Conservation (phyloP, 306 rosid genomes). For the Cucumis melo region DNA sequence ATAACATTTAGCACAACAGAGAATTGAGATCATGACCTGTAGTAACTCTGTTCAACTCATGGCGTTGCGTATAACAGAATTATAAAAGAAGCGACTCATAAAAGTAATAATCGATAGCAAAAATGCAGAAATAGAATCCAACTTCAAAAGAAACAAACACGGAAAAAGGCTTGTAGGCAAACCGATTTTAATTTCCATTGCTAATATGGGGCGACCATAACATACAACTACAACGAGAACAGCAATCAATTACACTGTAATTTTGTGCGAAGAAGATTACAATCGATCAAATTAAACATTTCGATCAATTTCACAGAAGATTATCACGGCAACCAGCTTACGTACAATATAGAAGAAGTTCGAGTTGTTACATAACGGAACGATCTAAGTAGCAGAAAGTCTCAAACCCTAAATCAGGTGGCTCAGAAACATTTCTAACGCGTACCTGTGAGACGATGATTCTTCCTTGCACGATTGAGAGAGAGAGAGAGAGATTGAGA, state of each 20-base stretch:
- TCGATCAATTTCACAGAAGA: not conserved
- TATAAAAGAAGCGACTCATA: not conserved
- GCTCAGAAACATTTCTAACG: not conserved
- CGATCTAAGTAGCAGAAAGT: not conserved
- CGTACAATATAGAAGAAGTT: not conserved
- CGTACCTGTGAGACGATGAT: not conserved
- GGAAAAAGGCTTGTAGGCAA: not conserved
- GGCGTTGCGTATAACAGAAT: not conserved
- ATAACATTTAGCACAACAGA: not conserved
- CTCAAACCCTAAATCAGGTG: not conserved
- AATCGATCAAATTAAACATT: not conserved
- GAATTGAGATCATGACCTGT: not conserved
- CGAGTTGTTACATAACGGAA: not conserved
- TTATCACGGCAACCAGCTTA: not conserved
- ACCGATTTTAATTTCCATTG: not conserved
- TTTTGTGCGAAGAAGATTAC: not conserved
- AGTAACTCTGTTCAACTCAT: not conserved
- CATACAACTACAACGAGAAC: not conserved
- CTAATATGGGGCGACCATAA: not conserved
- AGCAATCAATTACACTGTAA: not conserved
- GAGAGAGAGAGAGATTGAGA: not conserved
- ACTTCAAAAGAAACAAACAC: not conserved
- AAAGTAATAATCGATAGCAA: not conserved
- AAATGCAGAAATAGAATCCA: not conserved
- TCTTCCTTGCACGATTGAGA: not conserved